These are phyloP conservation scores for Cytospora leucostoma DNA, from an alignment of 2,329 filamentous ascomycete species.

Conservation along the genomic window DNA sequence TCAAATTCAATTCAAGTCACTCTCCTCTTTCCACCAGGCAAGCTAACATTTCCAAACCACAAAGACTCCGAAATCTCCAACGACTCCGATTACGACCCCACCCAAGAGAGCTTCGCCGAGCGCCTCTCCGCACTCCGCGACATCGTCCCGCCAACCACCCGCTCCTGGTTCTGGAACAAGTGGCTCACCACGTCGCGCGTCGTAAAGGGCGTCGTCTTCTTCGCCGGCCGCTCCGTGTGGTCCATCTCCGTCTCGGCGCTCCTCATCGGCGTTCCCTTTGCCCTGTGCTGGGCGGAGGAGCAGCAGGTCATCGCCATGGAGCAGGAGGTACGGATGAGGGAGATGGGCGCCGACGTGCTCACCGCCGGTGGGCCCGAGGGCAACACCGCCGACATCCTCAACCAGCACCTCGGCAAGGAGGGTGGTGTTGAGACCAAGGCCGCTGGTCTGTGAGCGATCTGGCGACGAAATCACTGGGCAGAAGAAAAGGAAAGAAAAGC, in stretches of 20 bases:
- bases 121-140: slow-evolving; percentile 73
- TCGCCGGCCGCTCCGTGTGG: slow-evolving; percentile 87
- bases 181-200: slow-evolving; percentile 56
- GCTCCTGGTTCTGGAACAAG: slow-evolving; percentile 66
- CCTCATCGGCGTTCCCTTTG: slow-evolving; percentile 89
- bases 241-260: slow-evolving; percentile 87
- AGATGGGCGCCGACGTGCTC: slow-evolving; percentile 76
- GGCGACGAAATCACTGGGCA: background rate
- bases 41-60: slow-evolving; percentile 37
- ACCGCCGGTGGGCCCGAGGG: slow-evolving; percentile 46
- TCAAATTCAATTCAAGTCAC: background rate
- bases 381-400: slow-evolving; percentile 52
- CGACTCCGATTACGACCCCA: slow-evolving; percentile 69
- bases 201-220: slow-evolving; percentile 62
- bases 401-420: slow-evolving; percentile 51
- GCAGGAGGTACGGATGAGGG: slow-evolving; percentile 93
- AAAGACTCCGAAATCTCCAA: slow-evolving; percentile 79
- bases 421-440: slow-evolving; percentile 50
- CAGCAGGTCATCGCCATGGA: slow-evolving; percentile 98
- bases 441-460: slow-evolving; percentile 46
- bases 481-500: background rate
- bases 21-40: slow-evolving; percentile 2
- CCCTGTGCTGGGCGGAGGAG: slow-evolving; percentile 90
- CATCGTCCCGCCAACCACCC: slow-evolving; percentile 72
- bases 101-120: slow-evolving; percentile 62